Evolutionary conservation across 768 basidiomycete genomes (phyloP), one percentile per base, ranked within the genome.

Genomic region (Infundibulicybe gibba): DNA sequence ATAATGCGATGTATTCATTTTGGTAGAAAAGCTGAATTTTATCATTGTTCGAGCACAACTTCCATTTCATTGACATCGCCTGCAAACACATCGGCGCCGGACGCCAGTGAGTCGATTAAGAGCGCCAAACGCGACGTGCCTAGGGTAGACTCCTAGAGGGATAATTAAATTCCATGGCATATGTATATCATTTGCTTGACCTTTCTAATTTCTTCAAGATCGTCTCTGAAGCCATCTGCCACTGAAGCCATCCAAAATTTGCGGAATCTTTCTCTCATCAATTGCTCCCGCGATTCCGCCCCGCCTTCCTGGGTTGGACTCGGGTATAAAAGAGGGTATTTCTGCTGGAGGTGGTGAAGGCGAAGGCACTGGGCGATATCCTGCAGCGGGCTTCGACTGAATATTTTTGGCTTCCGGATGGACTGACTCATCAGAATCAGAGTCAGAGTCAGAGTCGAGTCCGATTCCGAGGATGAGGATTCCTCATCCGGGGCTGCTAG

Each of bases 191-290:
- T 6, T 10, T 43, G 32, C 63, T 75, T 33, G 44, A 87, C 90
- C 75, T 90, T 88, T 30, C 85, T 80, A 56, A 93, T 83, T 56
- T 83, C 76, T 55, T 90, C 88, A n/a, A 93, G 69, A 61, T 93
- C 91, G 40, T 87, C 83, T 51, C 78, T 79, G 65, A 93, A 94
- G 10, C 80, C 89, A 60, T 91, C 87, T 2, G 83, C 87, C 6
- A 92, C 76, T 0, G 85, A 80, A 2, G 80, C 67, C 89, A 93
- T 90, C 90, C 90, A 93, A 58, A 93, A 92, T 61, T 84, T 83
- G 46, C 84, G 70, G 61, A 93, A 93, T 38, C 72, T 78, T 31
- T 79, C 79, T 56, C 81, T 83, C 58, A 91, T 61, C 6, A 61
- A 59, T 38, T 75, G 66, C 49, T 90, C 85, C 25, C 51, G 49